A percentile compares a stretch with the other conserved stretches of the same genome.
Evolutionary conservation across 768 basidiomycete species (phyloP).

Genomic region (Suillus plorans): DNA sequence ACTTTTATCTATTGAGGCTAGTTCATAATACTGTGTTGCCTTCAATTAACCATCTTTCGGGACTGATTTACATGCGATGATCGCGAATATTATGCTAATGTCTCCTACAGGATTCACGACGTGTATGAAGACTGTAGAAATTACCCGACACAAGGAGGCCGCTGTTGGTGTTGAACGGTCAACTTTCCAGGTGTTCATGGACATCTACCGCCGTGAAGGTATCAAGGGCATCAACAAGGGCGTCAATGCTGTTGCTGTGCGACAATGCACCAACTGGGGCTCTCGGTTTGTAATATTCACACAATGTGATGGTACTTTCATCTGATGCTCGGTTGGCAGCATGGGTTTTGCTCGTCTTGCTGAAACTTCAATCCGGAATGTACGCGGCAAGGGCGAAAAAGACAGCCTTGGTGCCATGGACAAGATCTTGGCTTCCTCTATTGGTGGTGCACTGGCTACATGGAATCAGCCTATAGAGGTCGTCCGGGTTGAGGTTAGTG

Average conservation of each 20-base stretch:
- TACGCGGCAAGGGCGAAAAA: constrained; percentile 75
- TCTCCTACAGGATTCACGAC: constrained; percentile 83
- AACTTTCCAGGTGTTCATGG: constrained; percentile 92
- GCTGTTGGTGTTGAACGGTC: constrained; percentile 83
- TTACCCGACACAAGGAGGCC: constrained; percentile 92
- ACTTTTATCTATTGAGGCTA: constrained; percentile 16
- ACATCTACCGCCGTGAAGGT: constrained; percentile 93
- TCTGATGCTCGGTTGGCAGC: constrained; percentile 38
- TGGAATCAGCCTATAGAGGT: constrained; percentile 99
- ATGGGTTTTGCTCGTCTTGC: constrained; percentile 97
- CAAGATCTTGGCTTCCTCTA: constrained; percentile 83
- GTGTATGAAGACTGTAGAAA: constrained; percentile 99
- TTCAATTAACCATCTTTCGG: constrained; percentile 15
- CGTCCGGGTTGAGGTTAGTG: constrained; percentile 84
- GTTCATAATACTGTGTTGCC: constrained; percentile 18
- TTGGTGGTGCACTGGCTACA: constrained; percentile 94
- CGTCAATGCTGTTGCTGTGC: constrained; percentile 91
- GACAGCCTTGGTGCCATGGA: constrained; percentile 76
- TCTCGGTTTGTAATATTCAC: constrained; percentile 57
- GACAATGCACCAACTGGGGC: constrained; percentile 93
- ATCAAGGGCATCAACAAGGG: constrained; percentile 98
- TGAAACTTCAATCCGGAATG: constrained; percentile 73
- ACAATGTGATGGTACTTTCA: neutral
- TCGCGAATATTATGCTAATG: constrained; percentile 12
- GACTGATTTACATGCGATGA: constrained; percentile 1